Evolutionary conservation across 2,329 filamentous ascomycete genomes (phyloP).

Genomic region (Pseudocercospora fijiensis): DNA sequence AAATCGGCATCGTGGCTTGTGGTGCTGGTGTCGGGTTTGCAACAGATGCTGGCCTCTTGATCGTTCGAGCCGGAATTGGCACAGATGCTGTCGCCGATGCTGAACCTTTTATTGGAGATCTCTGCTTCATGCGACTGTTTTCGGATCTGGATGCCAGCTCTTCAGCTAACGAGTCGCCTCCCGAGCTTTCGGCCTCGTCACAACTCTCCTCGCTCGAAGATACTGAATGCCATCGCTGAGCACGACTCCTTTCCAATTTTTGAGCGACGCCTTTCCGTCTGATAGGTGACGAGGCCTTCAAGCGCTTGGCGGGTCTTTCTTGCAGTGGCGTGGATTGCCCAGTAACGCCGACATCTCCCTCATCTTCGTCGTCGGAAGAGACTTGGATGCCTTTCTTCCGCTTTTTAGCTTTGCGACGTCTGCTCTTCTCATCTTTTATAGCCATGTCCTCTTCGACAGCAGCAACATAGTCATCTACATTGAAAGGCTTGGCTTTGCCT

Average conservation of each 20-base stretch:
- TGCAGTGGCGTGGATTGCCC: not conserved
- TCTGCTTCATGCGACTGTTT: not conserved
- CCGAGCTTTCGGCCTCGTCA: conserved; percentile 5
- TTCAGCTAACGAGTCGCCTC: conserved; percentile 17
- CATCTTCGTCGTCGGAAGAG: not conserved
- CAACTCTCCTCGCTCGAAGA: conserved; percentile 15
- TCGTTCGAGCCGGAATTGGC: not conserved
- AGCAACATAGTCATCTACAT: conserved; percentile 26
- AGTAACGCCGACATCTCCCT: not conserved
- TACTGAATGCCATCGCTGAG: not conserved
- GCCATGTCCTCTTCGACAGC: conserved; percentile 15
- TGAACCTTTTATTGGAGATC: conserved; percentile 1
- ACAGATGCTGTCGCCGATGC: not conserved
- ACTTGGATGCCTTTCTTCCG: conserved; percentile 21
- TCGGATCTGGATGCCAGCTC: conserved; percentile 10
- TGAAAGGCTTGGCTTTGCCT: conserved; percentile 27
- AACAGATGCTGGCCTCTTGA: conserved; percentile 4
- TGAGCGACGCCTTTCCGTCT: conserved; percentile 29
- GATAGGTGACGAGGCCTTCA: not conserved
- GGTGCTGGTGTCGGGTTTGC: not conserved
- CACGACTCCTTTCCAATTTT: conserved; percentile 17
- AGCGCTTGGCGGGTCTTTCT: not conserved
- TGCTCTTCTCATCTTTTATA: conserved; percentile 15
- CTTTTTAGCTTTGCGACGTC: conserved; percentile 32
- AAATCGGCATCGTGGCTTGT: not conserved